phyloP scores from a whole-genome alignment of 1,284 basidiomycete genomes.

The Cryptococcus floricola region DNA sequence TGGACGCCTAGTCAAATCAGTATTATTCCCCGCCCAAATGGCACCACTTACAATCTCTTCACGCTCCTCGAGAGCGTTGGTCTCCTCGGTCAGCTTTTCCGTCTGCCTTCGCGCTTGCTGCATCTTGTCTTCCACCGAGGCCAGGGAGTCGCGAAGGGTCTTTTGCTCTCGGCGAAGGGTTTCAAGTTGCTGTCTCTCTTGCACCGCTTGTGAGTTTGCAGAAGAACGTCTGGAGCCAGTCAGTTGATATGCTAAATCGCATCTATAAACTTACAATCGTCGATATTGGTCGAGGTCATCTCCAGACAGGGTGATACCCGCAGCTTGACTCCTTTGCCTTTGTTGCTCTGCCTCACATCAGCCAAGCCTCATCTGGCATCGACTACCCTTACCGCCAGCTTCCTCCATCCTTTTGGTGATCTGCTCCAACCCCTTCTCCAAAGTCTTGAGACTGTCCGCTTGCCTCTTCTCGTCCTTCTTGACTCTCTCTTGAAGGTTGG shows the following conservation, averaged over 20 bases:
- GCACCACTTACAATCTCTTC: constrained; percentile 57
- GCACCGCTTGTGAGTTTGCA: constrained; percentile 73
- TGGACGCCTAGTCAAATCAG: constrained; percentile 9
- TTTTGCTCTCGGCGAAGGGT: constrained; percentile 78
- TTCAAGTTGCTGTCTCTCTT: constrained; percentile 83
- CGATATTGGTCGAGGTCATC: constrained; percentile 86
- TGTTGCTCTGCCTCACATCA: constrained; percentile 61
- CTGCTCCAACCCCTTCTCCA: constrained; percentile 63
- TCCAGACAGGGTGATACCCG: constrained; percentile 73
- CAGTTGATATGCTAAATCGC: not conserved
- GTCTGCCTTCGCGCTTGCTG: constrained; percentile 63
- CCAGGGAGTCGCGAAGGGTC: constrained; percentile 61
- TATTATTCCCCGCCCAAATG: not conserved
- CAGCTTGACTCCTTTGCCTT: constrained; percentile 61
- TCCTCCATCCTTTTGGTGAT: constrained; percentile 68
- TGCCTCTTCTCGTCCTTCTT: constrained; percentile 66
- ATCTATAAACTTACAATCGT: constrained; percentile 58
- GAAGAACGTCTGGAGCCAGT: constrained; percentile 23
- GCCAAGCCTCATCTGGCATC: not conserved
- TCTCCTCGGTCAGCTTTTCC: constrained; percentile 62
- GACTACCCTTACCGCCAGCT: constrained; percentile 61
- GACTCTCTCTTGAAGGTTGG: constrained; percentile 62
- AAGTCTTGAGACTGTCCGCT: constrained; percentile 57
- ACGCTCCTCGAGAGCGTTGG: constrained; percentile 56
- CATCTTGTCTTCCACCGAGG: constrained; percentile 57